Evolutionary conservation across 2,329 filamentous ascomycete species (phyloP).

Genomic region (Fonsecaea erecta): DNA sequence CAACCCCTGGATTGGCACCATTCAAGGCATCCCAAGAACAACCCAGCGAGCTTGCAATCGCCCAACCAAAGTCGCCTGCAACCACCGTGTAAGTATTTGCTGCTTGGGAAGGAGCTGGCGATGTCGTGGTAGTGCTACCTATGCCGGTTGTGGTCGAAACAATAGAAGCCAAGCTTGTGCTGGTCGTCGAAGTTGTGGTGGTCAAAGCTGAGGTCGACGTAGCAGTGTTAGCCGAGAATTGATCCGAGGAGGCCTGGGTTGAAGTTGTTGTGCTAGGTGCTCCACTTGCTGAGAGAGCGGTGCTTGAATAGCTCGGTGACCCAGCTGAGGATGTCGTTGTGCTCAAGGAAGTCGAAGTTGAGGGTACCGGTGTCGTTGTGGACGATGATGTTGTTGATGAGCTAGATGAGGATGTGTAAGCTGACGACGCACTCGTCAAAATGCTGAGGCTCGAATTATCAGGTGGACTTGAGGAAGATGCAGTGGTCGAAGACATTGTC

Average conservation of each 20-base stretch:
- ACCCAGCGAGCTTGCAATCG: conserved; percentile 28
- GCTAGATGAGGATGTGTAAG: background rate
- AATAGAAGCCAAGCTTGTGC: conserved; percentile 4
- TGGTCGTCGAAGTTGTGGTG: conserved; percentile 5
- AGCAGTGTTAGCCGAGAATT: background rate
- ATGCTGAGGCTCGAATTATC: background rate
- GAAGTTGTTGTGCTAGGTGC: conserved; percentile 8
- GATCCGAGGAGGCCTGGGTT: background rate
- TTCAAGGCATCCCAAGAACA: conserved; percentile 30
- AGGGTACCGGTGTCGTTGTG: background rate
- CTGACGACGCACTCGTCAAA: background rate
- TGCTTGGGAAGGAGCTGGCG: conserved; percentile 13
- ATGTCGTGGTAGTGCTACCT: conserved; percentile 12
- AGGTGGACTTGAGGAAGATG: conserved; percentile 7
- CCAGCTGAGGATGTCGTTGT: conserved; percentile 6
- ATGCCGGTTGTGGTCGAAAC: background rate
- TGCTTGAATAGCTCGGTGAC: background rate
- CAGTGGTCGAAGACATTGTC: conserved; percentile 1
- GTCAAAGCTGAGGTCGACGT: conserved; percentile 9
- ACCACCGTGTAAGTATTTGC: conserved; percentile 24
- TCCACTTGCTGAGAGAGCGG: background rate
- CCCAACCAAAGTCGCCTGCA: conserved; percentile 28
- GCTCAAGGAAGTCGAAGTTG: conserved; percentile 1
- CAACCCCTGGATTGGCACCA: conserved; percentile 28
- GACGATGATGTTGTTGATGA: conserved; percentile 1